Evolutionary conservation across 768 basidiomycete species (phyloP).

Genomic region (Podaxis rugospora): DNA sequence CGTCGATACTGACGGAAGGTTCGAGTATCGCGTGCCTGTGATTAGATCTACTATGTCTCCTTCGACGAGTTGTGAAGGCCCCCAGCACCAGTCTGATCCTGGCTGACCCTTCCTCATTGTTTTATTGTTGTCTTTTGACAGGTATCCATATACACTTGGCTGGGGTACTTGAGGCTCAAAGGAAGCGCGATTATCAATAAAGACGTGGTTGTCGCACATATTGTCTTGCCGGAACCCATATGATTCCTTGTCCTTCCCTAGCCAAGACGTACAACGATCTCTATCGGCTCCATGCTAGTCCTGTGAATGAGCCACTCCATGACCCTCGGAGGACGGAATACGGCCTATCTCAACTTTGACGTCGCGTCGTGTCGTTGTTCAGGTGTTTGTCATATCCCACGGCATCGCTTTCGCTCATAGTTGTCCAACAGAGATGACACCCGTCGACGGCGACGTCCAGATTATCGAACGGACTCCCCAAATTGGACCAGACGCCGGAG

Average conservation of each 20-base stretch:
- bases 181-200: background rate
- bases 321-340: background rate
- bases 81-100: background rate
- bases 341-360: background rate
- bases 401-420: background rate
- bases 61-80: background rate
- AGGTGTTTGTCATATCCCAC: no score
- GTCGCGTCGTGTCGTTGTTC: background rate
- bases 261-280: background rate
- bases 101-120: background rate
- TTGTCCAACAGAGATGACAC: background rate
- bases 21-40: no score
- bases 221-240: background rate
- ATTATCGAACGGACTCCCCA: background rate
- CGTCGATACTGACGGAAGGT: no score
- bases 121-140: background rate
- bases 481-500: background rate
- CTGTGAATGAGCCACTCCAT: slow-evolving; percentile 1
- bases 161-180: background rate
- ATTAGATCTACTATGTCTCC: slow-evolving; percentile 1
- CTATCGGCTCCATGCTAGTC: background rate
- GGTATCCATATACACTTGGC: background rate
- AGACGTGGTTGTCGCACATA: background rate
- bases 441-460: background rate
- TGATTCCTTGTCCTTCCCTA: background rate